Base-by-base conservation (phyloP, 257 asterid genomes). In the Lycium barbarum region DNA sequence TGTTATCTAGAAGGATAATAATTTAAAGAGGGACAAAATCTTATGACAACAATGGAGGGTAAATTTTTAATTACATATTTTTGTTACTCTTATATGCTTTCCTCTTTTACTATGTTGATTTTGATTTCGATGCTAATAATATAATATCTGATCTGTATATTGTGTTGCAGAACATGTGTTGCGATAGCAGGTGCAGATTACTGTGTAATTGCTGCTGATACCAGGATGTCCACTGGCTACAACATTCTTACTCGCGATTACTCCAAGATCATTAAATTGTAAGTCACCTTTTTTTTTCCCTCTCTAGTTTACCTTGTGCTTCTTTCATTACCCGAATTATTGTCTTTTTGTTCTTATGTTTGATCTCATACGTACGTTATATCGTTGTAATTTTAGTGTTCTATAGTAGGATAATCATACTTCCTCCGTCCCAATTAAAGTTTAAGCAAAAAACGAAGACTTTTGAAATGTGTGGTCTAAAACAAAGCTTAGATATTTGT, bases 31-130 rank as follows among this genome's bases (percentile, higher is more conserved):
- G 33, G 1, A 26, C 33, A 26, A 26, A 26, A 26, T 26, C 98
- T 4, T 92, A 95, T 79, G 99, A 95, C 93, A 93, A 95, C 93
- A 95, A 95, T 91, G 99, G 98, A 87, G 99, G 99, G 97, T 95
- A 87, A 36, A 8, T 72, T 72, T 61, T 40, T 72, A 5, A 65
- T 65, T 11, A 15, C 51, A 66, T 2, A 58, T 57, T n/a, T 26
- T 7, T 10, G 9, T 45, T 72, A n/a, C 0, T 5, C 10, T 12
- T 20, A 65, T 26, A 61, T 5, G 8, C 5, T 15, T 40, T 15
- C 13, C 5, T 12, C 35, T 80, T 63, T 14, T 9, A 71, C 22
- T 61, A 35, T 38, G 18, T 62, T 11, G 35, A 1, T 55, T 4
- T 20, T 38, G 53, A 40, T 70, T 33, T 71, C 36, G 57, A 18